A percentile compares a stretch with the other conserved stretches of the same genome.
Evolutionary conservation across 495 filamentous ascomycete genomes (phyloP).

Genomic region (Usnea hakonensis): DNA sequence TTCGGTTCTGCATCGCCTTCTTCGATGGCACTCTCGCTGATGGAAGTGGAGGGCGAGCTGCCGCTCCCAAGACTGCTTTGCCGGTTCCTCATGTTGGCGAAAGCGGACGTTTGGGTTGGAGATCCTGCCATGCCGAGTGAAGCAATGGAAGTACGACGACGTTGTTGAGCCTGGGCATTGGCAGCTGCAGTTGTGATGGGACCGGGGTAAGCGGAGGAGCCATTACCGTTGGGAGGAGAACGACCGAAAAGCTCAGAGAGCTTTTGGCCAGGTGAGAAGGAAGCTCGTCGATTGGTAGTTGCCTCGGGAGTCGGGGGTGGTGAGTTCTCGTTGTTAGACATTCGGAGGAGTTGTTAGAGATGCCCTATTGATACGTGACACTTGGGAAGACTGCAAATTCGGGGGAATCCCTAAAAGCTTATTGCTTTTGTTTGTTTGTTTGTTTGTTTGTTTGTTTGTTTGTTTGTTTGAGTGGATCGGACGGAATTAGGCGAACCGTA

Average conservation of each 20-base stretch:
- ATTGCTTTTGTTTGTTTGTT: background rate
- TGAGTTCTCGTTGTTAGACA: constrained; percentile 42
- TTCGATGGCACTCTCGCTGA: constrained; percentile 81
- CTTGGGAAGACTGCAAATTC: background rate
- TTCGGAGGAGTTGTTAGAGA: constrained; percentile 21
- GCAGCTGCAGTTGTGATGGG: constrained; percentile 59
- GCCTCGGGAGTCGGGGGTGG: constrained; percentile 42
- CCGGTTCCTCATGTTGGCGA: constrained; percentile 47
- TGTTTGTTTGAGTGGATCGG: background rate
- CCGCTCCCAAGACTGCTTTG: constrained; percentile 66
- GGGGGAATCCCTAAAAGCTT: background rate
- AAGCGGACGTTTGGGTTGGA: constrained; percentile 53
- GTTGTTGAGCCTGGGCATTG: constrained; percentile 56
- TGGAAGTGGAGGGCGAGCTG: constrained; percentile 63
- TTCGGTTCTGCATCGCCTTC: constrained; percentile 52
- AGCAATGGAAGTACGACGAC: constrained; percentile 80
- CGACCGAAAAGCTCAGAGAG: constrained; percentile 43
- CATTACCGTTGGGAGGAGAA: constrained; percentile 29
- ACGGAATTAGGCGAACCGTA: background rate
- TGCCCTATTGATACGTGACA: background rate
- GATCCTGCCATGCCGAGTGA: constrained; percentile 79
- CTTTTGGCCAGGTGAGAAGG: constrained; percentile 40
- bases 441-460: background rate
- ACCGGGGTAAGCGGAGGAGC: constrained; percentile 44
- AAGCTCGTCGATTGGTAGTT: constrained; percentile 40